Conservation (phyloP, 345 rosid genomes). For the Luvunga scandens region DNA sequence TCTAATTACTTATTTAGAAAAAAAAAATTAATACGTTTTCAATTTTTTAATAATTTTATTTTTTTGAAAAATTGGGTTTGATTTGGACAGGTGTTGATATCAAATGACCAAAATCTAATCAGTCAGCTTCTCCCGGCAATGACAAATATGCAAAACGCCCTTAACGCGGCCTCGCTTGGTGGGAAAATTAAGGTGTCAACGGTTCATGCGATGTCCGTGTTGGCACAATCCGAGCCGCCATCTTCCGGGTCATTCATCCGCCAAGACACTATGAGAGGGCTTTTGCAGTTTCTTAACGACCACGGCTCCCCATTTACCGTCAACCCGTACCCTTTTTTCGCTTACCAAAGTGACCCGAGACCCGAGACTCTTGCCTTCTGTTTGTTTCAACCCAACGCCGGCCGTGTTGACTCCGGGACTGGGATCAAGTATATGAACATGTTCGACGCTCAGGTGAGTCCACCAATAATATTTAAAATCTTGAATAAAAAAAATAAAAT, state of each 20-base stretch:
- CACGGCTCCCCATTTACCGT: conserved; percentile 73
- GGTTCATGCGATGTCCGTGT: conserved; percentile 81
- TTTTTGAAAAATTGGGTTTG: not conserved
- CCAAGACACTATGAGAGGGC: conserved; percentile 52
- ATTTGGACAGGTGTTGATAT: conserved; percentile 50
- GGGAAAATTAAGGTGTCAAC: conserved; percentile 86
- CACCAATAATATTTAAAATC: not conserved
- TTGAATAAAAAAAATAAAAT: not conserved
- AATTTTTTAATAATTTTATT: too few relatives aligned
- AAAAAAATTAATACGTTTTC: not conserved
- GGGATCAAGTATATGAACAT: conserved; percentile 90
- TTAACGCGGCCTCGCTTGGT: conserved; percentile 61
- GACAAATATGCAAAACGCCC: conserved; percentile 76
- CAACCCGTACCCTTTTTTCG: conserved; percentile 94
- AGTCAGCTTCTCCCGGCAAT: conserved; percentile 86
- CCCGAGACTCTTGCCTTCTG: conserved; percentile 88
- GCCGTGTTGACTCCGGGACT: conserved; percentile 73
- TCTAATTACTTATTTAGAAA: not conserved
- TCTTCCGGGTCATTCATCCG: conserved; percentile 63
- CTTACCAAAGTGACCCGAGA: conserved; percentile 80
- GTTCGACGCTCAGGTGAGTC: conserved; percentile 93
- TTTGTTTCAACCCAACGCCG: conserved; percentile 83
- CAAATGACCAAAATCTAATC: conserved; percentile 65
- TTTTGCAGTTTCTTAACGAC: conserved; percentile 66
- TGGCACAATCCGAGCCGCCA: conserved; percentile 80